These are phyloP conservation scores for Tulasnella sp. DNA, from an alignment of 768 basidiomycete genomes.

Conservation along the genomic window DNA sequence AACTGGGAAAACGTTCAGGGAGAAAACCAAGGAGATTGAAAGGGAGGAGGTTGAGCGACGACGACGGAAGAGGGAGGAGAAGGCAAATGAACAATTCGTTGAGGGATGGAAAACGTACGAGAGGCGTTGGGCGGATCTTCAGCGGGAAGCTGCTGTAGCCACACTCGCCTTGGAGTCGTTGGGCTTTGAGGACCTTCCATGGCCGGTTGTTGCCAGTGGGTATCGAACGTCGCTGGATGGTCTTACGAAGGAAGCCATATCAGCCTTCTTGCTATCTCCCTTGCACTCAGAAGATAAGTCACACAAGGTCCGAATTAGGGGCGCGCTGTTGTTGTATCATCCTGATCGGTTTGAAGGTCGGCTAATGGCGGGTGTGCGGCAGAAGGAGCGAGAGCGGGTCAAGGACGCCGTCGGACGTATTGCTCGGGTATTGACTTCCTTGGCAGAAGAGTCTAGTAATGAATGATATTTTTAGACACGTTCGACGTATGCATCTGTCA, in stretches of 20 bases:
- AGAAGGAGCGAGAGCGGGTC: constrained; percentile 23
- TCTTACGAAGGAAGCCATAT: constrained; percentile 32
- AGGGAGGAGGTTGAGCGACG: constrained; percentile 15
- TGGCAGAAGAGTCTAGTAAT: constrained; percentile 17
- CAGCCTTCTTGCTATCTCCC: constrained; percentile 40
- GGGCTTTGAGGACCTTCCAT: constrained; percentile 45
- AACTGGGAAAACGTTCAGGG: constrained; percentile 9
- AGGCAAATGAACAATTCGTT: neutral
- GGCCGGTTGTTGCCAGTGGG: constrained; percentile 36
- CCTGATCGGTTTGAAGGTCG: constrained; percentile 28
- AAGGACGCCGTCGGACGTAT: constrained; percentile 26
- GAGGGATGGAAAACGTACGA: constrained; percentile 47
- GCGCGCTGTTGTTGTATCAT: constrained; percentile 39
- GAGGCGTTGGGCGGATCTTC: constrained; percentile 34
- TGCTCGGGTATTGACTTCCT: constrained; percentile 25
- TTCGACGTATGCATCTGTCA: no score
- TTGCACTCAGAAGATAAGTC: constrained; percentile 36
- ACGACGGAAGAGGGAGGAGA: constrained; percentile 12
- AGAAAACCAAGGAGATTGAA: constrained; percentile 9
- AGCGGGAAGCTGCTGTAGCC: constrained; percentile 27
- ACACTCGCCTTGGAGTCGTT: constrained; percentile 21
- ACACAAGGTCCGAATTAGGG: constrained; percentile 43
- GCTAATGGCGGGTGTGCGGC: constrained; percentile 22
- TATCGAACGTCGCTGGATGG: constrained; percentile 22
- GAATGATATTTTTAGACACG: no score